These are phyloP conservation scores for Cyclanthera cordifolia DNA, from an alignment of 306 rosid genomes.

Conservation along the genomic window DNA sequence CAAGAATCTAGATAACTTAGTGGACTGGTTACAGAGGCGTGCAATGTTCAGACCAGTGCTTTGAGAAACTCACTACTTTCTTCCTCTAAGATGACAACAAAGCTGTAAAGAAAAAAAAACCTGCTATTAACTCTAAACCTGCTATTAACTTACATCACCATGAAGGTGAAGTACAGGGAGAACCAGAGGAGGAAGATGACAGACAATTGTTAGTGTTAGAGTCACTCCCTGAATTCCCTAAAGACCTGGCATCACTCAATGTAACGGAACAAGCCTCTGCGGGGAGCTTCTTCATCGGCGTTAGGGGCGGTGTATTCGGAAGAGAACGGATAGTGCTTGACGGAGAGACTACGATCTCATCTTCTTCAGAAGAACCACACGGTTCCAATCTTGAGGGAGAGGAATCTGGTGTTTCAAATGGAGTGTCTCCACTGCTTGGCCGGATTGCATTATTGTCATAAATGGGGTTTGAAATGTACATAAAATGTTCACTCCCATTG, in stretches of 20 bases:
- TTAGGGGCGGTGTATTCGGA: slow-evolving; percentile 55
- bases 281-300: slow-evolving; percentile 76
- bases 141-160: slow-evolving; percentile 38
- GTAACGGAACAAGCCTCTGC: slow-evolving; percentile 66
- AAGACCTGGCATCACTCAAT: slow-evolving; percentile 45
- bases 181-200: slow-evolving; percentile 63
- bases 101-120: not conserved
- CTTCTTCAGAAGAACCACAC: slow-evolving; percentile 30
- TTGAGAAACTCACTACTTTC: slow-evolving; percentile 12
- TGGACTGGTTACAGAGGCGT: slow-evolving; percentile 19
- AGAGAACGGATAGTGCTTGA: slow-evolving; percentile 19
- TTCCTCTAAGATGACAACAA: not conserved
- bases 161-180: slow-evolving; percentile 80
- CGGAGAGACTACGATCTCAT: slow-evolving; percentile 18
- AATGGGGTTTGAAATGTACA: slow-evolving; percentile 87
- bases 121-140: not conserved
- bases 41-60: slow-evolving; percentile 40
- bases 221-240: slow-evolving; percentile 59
- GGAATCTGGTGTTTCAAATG: slow-evolving; percentile 75
- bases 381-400: slow-evolving; percentile 62
- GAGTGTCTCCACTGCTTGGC: slow-evolving; percentile 28
- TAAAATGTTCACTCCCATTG: slow-evolving; percentile 30
- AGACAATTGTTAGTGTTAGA: slow-evolving; percentile 41
- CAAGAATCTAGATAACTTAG: slow-evolving; percentile 14
- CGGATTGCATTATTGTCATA: slow-evolving; percentile 43